phyloP scores from a whole-genome alignment of 371 early-diverging fungal genomes.

The Mucor plumbeus region DNA sequence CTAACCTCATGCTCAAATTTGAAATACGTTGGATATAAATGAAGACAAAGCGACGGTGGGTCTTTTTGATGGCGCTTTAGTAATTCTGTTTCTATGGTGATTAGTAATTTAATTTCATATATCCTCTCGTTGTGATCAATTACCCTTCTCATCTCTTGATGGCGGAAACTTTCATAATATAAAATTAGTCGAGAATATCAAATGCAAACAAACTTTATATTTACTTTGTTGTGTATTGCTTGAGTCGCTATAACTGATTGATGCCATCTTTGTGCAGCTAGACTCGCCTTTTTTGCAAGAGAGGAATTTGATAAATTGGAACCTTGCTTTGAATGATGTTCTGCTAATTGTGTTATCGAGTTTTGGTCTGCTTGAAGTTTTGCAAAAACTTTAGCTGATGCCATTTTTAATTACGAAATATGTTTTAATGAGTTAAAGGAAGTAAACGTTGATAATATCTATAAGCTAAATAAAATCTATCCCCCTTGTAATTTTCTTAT shows the following conservation, averaged over 20 bases:
- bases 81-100: slow-evolving; percentile 33
- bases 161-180: slow-evolving; percentile 18
- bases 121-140: not conserved
- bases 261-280: slow-evolving; percentile 20
- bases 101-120: not conserved
- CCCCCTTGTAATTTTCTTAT: not conserved
- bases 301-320: slow-evolving; percentile 27
- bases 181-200: not conserved
- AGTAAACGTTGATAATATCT: not conserved
- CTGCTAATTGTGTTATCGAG: slow-evolving; percentile 47
- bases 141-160: slow-evolving; percentile 28
- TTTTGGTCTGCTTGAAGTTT: slow-evolving; percentile 48
- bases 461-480: not conserved
- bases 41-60: slow-evolving; percentile 60
- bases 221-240: slow-evolving; percentile 17
- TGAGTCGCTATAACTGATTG: slow-evolving; percentile 8
- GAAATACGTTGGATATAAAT: slow-evolving; percentile 67
- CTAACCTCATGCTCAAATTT: slow-evolving; percentile 69
- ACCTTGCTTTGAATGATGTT: slow-evolving; percentile 47
- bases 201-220: not conserved
- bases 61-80: slow-evolving; percentile 47
- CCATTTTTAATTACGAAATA: slow-evolving; percentile 27
- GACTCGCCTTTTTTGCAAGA: slow-evolving; percentile 8
- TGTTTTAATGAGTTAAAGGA: not conserved
- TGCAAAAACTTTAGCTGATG: slow-evolving; percentile 49